Base-by-base conservation (phyloP, 2,329 filamentous ascomycete species). In the Arthrobotrys megalospora region DNA sequence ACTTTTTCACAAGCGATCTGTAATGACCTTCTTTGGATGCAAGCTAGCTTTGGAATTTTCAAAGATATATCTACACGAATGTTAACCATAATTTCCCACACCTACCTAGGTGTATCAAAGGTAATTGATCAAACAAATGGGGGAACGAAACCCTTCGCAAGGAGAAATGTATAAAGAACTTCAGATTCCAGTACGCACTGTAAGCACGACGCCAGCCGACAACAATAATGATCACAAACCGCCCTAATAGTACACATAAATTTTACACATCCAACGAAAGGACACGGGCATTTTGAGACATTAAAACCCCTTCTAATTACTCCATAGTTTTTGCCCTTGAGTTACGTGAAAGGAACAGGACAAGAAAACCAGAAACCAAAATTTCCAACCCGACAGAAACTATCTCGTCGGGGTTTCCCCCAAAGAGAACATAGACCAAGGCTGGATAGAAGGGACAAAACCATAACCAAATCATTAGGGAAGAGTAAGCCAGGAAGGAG, bases 1-100 rank as follows among this genome's bases (percentile, higher is more conserved):
- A 6, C 19, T 60, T 58, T 53, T 43, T 41, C 16, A 60, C 34
- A 43, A 28, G 55, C 55, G 55, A 60, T 28, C 19, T 60, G 55
- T 28, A 43, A 60, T 28, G 10, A 12, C 12, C 12, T 41, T 45
- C n/a, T 14, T 58, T 43, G 19, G 36, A 60, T 19, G 16, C 55
- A 60, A 60, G n/a, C 55, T 41, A 43, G 32, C 32, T 43, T 24
- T 43, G 6, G 3, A 28, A 2, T 43, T 43, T 36, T 7, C 16
- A 41, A 24, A 24, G 34, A 24, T 36, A 55, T 41, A 58, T 24
- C 55, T 43, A 43, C 36, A 24, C n/a, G 10, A 43, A 60, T 8
- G n/a, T 28, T 28, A 28, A 28, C 24, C 24, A 28, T 28, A 28
- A 28, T 28, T 28, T 28, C 24, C 5, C 24, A 28, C 24, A 28